Base-by-base conservation (phyloP, 495 filamentous ascomycete genomes). In the Lentithecium fluviatile region DNA sequence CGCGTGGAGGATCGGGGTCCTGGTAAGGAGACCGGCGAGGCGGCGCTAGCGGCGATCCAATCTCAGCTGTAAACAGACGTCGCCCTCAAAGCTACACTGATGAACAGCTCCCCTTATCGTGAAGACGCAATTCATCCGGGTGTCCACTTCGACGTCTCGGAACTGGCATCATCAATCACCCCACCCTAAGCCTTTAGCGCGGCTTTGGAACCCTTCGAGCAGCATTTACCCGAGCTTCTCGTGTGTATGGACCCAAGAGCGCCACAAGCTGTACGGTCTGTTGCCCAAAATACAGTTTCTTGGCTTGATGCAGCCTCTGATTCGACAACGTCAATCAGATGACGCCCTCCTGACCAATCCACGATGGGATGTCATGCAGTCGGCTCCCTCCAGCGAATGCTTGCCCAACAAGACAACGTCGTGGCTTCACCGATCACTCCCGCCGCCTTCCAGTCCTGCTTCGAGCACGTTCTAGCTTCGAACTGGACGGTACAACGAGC, bases 331-430 rank as follows among this genome's bases (percentile, higher is more conserved):
- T 20, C 40, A 2, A 47, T 58, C 55, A 50, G 43, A 49, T 58
- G 55, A 58, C 45, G 45, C 23, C 12, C 11, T 38, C 37, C 13
- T 40, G 25, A 46, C 43, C 32, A 32, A 49, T 47, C 55, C 37
- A 19, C 23, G 6, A 32, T 32, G 24, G n/a, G 6, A 24, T 25
- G 55, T 8, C 26, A 21, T 58, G 45, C 55, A 58, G 13, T 12
- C 29, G 5, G 17, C n/a, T n/a, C 13, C 45, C 24, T 48, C 19
- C 24, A 25, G 48, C 19, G 11, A 43, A 23, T 19, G 53, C 38
- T 32, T 13, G 53, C 12, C 23, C 17, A 48, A 20, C 55, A n/a
- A 34, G 32, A 23, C 55, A 48, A 40, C 26, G 43, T 40, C 24
- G 32, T 40, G 17, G 55, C 29, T 43, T 43, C 25, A 50, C 23